Evolutionary conservation across 78 protist species (phyloP).

Genomic region (Speleostelium caveatum): DNA sequence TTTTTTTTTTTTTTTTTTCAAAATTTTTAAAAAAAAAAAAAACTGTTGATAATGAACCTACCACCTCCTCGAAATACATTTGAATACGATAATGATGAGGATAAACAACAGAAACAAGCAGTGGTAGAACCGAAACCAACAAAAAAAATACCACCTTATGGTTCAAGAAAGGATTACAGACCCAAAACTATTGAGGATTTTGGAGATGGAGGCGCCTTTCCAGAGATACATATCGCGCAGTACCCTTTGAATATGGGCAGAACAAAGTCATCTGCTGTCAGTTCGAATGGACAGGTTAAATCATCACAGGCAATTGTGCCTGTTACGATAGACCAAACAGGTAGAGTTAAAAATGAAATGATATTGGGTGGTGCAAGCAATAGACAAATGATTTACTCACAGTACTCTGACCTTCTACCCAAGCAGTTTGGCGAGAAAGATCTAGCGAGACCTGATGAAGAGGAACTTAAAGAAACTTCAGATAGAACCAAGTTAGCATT

Average conservation of each 20-base stretch:
- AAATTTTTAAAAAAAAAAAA: too few relatives aligned
- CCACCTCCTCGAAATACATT: constrained; percentile 47
- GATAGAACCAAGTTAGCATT: constrained; percentile 80
- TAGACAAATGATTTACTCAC: constrained; percentile 23
- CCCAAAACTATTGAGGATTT: constrained; percentile 88
- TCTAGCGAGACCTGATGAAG: constrained; percentile 83
- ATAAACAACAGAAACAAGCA: not conserved
- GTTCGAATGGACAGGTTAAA: not conserved
- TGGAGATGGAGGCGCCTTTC: constrained; percentile 97
- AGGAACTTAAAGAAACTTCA: constrained; percentile 59
- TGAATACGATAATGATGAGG: constrained; percentile 14
- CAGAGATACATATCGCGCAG: constrained; percentile 94
- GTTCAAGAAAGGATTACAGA: constrained; percentile 65
- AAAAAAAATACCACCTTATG: constrained; percentile 74
- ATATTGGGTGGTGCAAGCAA: constrained; percentile 40
- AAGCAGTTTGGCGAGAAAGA: constrained; percentile 78
- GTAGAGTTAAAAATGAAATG: constrained; percentile 59
- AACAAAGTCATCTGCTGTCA: not conserved
- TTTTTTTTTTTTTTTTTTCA: too few relatives aligned
- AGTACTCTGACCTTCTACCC: constrained; percentile 68
- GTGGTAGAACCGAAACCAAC: not conserved
- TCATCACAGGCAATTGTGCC: constrained; percentile 32
- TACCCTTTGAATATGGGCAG: constrained; percentile 94
- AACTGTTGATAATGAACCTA: constrained; percentile 11
- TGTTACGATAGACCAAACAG: constrained; percentile 33